A percentile compares a stretch with the other conserved stretches of the same genome.
phyloP scores from a whole-genome alignment of 1,139 yeast species.

The Ogataea hybrid region DNA sequence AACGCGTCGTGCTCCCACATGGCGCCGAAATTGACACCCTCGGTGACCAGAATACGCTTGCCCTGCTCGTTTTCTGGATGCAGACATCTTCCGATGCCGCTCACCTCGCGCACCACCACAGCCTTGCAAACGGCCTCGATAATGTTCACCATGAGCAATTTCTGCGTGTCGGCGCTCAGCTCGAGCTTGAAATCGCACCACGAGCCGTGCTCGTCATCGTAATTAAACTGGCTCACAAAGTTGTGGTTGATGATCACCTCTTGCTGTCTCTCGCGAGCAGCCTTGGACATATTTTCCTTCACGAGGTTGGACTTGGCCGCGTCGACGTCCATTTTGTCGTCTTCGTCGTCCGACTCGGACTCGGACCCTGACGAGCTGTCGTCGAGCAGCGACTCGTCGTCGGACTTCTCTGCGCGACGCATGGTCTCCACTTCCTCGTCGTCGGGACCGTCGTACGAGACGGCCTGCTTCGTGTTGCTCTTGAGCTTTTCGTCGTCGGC shows the following conservation, averaged over 20 bases:
- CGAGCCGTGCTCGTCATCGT: constrained; percentile 93
- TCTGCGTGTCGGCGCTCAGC: constrained; percentile 82
- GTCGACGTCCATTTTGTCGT: constrained; percentile 25
- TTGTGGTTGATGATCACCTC: constrained; percentile 74
- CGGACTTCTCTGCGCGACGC: constrained; percentile 75
- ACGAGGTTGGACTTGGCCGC: constrained; percentile 29
- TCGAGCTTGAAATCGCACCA: constrained; percentile 82
- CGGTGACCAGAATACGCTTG: constrained; percentile 78
- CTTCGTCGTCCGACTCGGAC: constrained; percentile 30
- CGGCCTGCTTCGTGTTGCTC: constrained; percentile 74
- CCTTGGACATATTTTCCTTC: constrained; percentile 41
- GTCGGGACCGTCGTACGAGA: constrained; percentile 92
- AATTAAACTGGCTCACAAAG: constrained; percentile 75
- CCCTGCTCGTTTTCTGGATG: constrained; percentile 74
- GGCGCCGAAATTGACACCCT: constrained; percentile 95
- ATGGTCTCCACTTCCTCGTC: constrained; percentile 88
- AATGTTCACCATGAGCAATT: constrained; percentile 94
- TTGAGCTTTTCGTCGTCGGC: too few species aligned
- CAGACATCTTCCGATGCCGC: constrained; percentile 88
- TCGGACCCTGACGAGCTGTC: constrained; percentile 37
- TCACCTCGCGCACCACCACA: constrained; percentile 91
- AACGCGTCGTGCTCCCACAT: constrained; percentile 98
- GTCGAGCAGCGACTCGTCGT: constrained; percentile 51
- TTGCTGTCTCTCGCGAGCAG: constrained; percentile 81
- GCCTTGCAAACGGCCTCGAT: constrained; percentile 88